Base-by-base conservation (phyloP, 306 rosid genomes). In the Cicer chorassanicum region DNA sequence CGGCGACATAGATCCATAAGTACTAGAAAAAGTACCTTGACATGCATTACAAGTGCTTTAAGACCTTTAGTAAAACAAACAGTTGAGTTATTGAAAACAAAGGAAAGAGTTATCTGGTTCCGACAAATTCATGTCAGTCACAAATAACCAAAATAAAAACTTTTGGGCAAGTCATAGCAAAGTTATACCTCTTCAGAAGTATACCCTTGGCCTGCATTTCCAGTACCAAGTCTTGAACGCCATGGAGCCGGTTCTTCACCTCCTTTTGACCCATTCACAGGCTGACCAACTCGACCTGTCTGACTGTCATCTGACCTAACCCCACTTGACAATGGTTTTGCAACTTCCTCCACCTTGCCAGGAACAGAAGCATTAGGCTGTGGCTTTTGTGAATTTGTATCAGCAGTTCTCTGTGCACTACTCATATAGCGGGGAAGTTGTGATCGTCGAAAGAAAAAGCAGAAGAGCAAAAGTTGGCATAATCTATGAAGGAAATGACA, bases 161-260 rank as follows among this genome's bases (percentile, higher is more conserved):
- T 59, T 72, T 48, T 39, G 36, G 74, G 53, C 29, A 44, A 44
- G 48, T 55, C 48, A 51, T 8, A 66, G n/a, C 34, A 12, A 42
- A 70, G 42, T 56, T 18, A 55, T 84, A 91, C 98, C 97, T 94
- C 98, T 67, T 94, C 98, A 78, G 82, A 90, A 21, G 90, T 91
- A 80, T 94, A 94, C 82, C 98, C 97, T 85, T 88, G 98, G 63
- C 97, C 98, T 67, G 96, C 97, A 87, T 94, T 94, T 72, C 98
- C 98, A 84, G 83, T 72, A 69, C 98, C 98, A 8, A 88, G n/a
- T 85, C 98, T 85, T 49, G 88, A 82, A 79, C 93, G 86, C 61
- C 82, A 93, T 56, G 85, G 81, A 64, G 87, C 48, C 74, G 84
- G 93, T 76, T 91, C 98, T 86, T 94, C 98, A 34, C 63, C 87